A percentile compares a stretch with the other conserved stretches of the same genome.
phyloP scores from a whole-genome alignment of 1,139 yeast species.

The Zhuliangozyma blackwelliae region DNA sequence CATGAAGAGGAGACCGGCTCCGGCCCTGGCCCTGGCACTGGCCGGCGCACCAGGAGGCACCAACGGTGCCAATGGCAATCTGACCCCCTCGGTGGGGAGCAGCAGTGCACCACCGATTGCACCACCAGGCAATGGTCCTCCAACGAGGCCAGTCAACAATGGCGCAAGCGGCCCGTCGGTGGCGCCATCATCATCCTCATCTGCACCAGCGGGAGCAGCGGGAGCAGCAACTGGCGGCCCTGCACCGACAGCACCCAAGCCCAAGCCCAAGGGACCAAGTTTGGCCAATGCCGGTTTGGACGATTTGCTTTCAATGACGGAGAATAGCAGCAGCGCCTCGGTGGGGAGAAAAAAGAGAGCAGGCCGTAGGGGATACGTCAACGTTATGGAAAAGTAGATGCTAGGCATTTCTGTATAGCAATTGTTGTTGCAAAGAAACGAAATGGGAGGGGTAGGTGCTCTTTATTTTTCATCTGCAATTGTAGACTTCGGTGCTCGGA shows the following conservation, averaged over 20 bases:
- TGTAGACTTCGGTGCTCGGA: no score
- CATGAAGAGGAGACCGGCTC: constrained; percentile 31
- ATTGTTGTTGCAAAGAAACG: no score
- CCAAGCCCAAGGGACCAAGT: constrained; percentile 14
- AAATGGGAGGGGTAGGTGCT: no score
- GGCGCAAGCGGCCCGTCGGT: constrained; percentile 1
- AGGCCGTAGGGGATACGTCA: constrained; percentile 72
- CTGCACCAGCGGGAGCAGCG: no score
- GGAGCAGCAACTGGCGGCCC: constrained; percentile 1
- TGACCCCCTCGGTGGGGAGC: constrained; percentile 9
- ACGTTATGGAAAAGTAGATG: constrained; percentile 50
- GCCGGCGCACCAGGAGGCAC: constrained; percentile 7
- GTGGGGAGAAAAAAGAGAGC: constrained; percentile 53
- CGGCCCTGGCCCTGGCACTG: constrained; percentile 15
- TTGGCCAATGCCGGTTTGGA: constrained; percentile 58
- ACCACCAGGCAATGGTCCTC: constrained; percentile 7
- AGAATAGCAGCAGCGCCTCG: not conserved
- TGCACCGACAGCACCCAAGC: not conserved
- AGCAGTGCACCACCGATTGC: constrained; percentile 8
- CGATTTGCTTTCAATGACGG: constrained; percentile 55
- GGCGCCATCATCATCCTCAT: not conserved
- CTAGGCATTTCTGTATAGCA: no score
- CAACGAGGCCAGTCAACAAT: constrained; percentile 7
- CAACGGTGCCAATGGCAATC: constrained; percentile 6
- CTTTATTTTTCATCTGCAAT: no score